Percentiles rank a stretch among this genome's conserved stretches.
Conservation (phyloP, 495 filamentous ascomycete species). For the Aspergillus nanangensis region DNA sequence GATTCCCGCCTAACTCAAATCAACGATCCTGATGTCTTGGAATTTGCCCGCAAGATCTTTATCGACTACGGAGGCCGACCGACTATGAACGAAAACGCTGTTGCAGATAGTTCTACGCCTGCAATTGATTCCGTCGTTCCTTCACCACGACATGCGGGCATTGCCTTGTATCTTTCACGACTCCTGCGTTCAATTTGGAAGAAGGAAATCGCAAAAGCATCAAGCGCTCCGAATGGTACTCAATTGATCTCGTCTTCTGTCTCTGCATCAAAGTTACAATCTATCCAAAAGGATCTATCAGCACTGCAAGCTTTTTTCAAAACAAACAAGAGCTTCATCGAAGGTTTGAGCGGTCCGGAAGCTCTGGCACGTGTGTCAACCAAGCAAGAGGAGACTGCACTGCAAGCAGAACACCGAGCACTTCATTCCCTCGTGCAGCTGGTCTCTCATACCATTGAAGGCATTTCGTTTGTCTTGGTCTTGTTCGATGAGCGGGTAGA, state of each 20-base stretch:
- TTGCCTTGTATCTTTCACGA: slow-evolving; percentile 81
- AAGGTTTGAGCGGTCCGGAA: slow-evolving; percentile 83
- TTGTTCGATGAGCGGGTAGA: slow-evolving; percentile 88
- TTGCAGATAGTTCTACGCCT: slow-evolving; percentile 55
- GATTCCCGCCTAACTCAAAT: slow-evolving; percentile 64
- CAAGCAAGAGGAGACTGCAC: slow-evolving; percentile 81
- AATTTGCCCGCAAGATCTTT: slow-evolving; percentile 78
- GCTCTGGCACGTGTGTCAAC: slow-evolving; percentile 64
- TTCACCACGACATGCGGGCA: slow-evolving; percentile 82
- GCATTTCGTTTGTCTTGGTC: slow-evolving; percentile 90
- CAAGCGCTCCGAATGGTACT: slow-evolving; percentile 53
- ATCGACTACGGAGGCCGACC: slow-evolving; percentile 87
- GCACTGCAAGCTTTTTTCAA: slow-evolving; percentile 76
- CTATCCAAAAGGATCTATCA: slow-evolving; percentile 75
- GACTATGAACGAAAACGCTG: slow-evolving; percentile 64
- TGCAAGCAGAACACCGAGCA: slow-evolving; percentile 91
- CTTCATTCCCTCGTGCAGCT: slow-evolving; percentile 78
- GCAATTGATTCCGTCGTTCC: slow-evolving; percentile 76
- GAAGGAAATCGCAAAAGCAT: slow-evolving; percentile 52
- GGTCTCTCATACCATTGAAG: slow-evolving; percentile 83
- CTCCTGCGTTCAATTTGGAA: slow-evolving; percentile 86
- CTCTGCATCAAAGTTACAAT: slow-evolving; percentile 57
- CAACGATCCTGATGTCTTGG: slow-evolving; percentile 76
- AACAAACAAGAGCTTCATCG: slow-evolving; percentile 82
- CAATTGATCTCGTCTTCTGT: slow-evolving; percentile 49